These are phyloP conservation scores for Pichia cactophila DNA, from an alignment of 1,139 yeast genomes.

Conservation along the genomic window DNA sequence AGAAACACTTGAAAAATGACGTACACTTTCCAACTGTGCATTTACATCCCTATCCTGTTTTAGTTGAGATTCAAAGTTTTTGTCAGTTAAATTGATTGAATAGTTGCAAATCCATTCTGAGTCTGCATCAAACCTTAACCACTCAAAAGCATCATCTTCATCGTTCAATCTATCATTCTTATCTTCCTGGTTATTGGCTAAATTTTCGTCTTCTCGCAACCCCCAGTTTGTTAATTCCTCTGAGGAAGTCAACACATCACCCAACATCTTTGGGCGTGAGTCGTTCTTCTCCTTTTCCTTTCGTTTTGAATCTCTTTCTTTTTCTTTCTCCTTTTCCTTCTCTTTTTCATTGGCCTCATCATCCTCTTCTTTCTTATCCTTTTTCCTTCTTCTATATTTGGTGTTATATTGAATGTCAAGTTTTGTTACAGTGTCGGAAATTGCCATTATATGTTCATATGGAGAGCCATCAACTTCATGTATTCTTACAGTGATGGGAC, in stretches of 20 bases:
- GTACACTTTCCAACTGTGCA: constrained; percentile 83
- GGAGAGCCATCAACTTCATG: constrained; percentile 99
- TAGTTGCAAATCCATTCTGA: constrained; percentile 91
- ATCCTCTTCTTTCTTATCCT: constrained; percentile 33
- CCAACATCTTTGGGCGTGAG: constrained; percentile 56
- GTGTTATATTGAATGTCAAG: constrained; percentile 93
- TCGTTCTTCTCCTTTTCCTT: constrained; percentile 26
- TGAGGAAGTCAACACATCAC: constrained; percentile 62
- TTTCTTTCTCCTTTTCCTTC: constrained; percentile 29
- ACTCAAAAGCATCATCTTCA: constrained; percentile 75
- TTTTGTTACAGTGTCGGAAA: constrained; percentile 78
- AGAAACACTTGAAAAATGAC: constrained; percentile 49
- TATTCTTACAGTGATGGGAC: constrained; percentile 94
- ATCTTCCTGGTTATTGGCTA: constrained; percentile 30
- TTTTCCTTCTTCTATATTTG: constrained; percentile 64
- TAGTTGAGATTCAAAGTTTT: constrained; percentile 89
- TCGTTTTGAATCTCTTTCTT: constrained; percentile 25
- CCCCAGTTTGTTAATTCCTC: constrained; percentile 66
- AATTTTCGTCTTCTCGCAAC: constrained; percentile 63
- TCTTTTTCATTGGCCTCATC: constrained; percentile 26
- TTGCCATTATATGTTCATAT: constrained; percentile 91
- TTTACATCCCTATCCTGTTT: constrained; percentile 95
- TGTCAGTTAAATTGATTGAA: constrained; percentile 82
- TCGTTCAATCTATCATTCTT: constrained; percentile 45
- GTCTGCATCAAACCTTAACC: constrained; percentile 96